Evolutionary conservation across 192 early-diverging fungal species (phyloP).

Genomic region (Paraglomus occultum): DNA sequence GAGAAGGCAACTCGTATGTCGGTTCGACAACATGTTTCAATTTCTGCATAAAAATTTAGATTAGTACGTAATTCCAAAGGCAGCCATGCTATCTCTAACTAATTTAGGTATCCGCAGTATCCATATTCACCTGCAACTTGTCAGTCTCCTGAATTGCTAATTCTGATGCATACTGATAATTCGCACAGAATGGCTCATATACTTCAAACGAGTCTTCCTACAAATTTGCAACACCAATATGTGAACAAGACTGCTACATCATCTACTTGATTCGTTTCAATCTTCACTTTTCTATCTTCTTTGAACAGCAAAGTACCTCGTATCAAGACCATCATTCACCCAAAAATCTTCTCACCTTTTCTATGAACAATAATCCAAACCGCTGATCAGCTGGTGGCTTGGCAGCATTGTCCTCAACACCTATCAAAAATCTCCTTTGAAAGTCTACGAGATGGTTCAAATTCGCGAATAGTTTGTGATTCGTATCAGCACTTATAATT

Average conservation of each 20-base stretch:
- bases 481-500: conserved; percentile 71
- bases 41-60: conserved; percentile 38
- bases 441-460: conserved; percentile 93
- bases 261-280: too few relatives aligned
- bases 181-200: conserved; percentile 93
- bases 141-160: conserved; percentile 64
- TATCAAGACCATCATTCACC: not conserved
- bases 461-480: conserved; percentile 88
- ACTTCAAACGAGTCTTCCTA: conserved; percentile 73
- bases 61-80: not conserved
- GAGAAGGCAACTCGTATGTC: conserved; percentile 80
- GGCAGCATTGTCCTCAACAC: conserved; percentile 77
- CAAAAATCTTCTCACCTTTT: conserved; percentile 46
- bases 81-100: not conserved
- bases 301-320: too few relatives aligned
- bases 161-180: conserved; percentile 77
- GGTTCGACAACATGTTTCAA: conserved; percentile 75
- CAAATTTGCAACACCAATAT: not conserved
- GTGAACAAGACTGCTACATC: too few relatives aligned
- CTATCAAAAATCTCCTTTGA: conserved; percentile 90
- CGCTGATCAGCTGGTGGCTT: conserved; percentile 76
- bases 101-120: conserved; percentile 2
- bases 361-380: conserved; percentile 84
- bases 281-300: too few relatives aligned
- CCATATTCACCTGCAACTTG: conserved; percentile 50